A percentile compares a stretch with the other conserved stretches of the same genome.
Evolutionary conservation across 768 basidiomycete genomes (phyloP).

Genomic region (Podaxis sp.): DNA sequence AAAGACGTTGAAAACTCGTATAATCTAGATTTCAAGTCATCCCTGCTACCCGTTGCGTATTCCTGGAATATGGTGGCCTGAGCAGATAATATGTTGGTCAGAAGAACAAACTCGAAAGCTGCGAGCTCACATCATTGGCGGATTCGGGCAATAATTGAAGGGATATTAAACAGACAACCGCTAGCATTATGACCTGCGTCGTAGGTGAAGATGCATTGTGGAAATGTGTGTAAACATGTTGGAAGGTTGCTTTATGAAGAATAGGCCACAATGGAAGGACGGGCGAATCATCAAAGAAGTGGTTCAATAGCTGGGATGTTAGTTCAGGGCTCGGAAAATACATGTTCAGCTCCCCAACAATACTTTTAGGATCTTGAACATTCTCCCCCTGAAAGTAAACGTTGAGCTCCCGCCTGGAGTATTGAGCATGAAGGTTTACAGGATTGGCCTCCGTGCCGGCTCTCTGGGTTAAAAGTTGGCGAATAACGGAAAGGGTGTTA

Average conservation of each 20-base stretch:
- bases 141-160: slow-evolving; percentile 16
- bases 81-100: not conserved
- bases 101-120: not conserved
- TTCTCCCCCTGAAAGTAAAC: not conserved
- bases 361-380: not conserved
- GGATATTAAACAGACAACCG: slow-evolving; percentile 15
- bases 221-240: slow-evolving; percentile 1
- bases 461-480: not conserved
- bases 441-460: not conserved
- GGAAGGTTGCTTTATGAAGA: slow-evolving; percentile 15
- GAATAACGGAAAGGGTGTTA: not conserved
- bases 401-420: no score
- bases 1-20: slow-evolving; percentile 14
- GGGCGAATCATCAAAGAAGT: slow-evolving; percentile 16
- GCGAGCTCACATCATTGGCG: slow-evolving; percentile 12
- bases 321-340: slow-evolving; percentile 16
- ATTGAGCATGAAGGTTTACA: not conserved
- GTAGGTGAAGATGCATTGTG: slow-evolving; percentile 5
- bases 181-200: slow-evolving; percentile 13
- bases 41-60: slow-evolving; percentile 13
- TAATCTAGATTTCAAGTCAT: slow-evolving; percentile 13
- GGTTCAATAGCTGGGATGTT: slow-evolving; percentile 12
- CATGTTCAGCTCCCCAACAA: slow-evolving; percentile 10
- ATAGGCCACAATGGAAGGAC: slow-evolving; percentile 16
- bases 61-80: slow-evolving; percentile 11